A percentile compares a stretch with the other conserved stretches of the same genome.
Conservation (phyloP, 2,329 filamentous ascomycete genomes). For the Penicillium polonicum region DNA sequence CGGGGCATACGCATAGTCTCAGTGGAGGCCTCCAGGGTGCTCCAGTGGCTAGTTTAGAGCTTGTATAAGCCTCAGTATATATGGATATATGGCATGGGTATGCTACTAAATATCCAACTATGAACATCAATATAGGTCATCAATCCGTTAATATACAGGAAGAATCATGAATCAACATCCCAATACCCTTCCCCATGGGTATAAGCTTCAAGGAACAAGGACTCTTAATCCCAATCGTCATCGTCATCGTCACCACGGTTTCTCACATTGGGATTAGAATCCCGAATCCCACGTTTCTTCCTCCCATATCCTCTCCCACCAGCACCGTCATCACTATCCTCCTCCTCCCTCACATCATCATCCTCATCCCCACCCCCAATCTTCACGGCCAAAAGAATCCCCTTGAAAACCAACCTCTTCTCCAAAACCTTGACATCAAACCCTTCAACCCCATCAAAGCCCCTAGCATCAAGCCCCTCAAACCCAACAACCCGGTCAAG, state of each 20-base stretch:
- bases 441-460: conserved; percentile 38
- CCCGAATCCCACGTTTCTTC: conserved; percentile 29
- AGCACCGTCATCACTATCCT: conserved; percentile 26
- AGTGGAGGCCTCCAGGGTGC: neutral
- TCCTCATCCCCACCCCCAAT: conserved; percentile 25
- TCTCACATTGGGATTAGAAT: conserved; percentile 29
- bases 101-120: conserved; percentile 1
- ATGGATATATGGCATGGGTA: conserved; percentile 4
- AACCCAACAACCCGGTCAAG: conserved; percentile 49
- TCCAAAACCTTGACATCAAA: conserved; percentile 46
- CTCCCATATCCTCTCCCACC: conserved; percentile 13
- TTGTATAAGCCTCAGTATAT: neutral
- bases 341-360: conserved; percentile 27
- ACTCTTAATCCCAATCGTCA: conserved; percentile 48
- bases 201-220: neutral
- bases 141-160: conserved; percentile 8
- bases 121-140: conserved; percentile 6
- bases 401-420: conserved; percentile 41
- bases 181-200: neutral
- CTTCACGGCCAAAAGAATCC: conserved; percentile 39
- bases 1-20: neutral
- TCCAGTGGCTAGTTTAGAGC: neutral
- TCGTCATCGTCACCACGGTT: conserved; percentile 37
- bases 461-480: conserved; percentile 45
- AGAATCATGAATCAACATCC: conserved; percentile 3